Evolutionary conservation across 2,329 filamentous ascomycete species (phyloP), one percentile per base, ranked within the genome.

Genomic region (Paecilomyces sp.): DNA sequence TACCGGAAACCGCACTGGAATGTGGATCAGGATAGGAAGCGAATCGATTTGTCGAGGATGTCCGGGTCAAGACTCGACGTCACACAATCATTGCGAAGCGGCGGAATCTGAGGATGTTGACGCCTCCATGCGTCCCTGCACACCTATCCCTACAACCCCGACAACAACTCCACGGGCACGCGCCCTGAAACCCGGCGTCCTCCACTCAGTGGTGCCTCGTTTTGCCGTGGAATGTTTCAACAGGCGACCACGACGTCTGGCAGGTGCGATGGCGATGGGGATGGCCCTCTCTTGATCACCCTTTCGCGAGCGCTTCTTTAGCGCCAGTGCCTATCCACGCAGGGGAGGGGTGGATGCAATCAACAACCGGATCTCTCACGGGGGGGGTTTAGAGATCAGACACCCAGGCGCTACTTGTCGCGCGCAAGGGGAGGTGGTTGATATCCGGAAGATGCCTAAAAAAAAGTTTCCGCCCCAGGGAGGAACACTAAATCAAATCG

Each of bases 11-110:
- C 63, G 55, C 61, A 57, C 60, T 68, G 70, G 70, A 72, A 72
- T 72, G 69, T 60, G 68, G 57, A 55, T 24, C 22, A 22, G 34
- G 34, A 18, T 54, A 64, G 61, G 65, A 65, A 65, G 64, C 58
- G 58, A 59, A 60, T 64, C 62, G 57, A 62, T 58, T 25, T 24
- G 28, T 57, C 25, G 36, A 15, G 31, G 41, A 47, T 47, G 52
- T 50, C 59, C 62, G 65, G 63, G 61, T 65, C 63, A 63, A 63
- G 58, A 58, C 53, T 63, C 59, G 60, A 61, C 61, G 60, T 72
- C 67, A 73, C 61, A 65, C 65, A 64, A 60, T 64, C 67, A 66
- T 67, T 60, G 58, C 63, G 63, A 66, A 59, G 56, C 57, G 58
- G 53, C 60, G 61, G 58, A 62, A 64, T 63, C 58, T 56, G 55